Base-by-base conservation (phyloP, 169 alveolate species). In the Plasmodium gaboni region DNA sequence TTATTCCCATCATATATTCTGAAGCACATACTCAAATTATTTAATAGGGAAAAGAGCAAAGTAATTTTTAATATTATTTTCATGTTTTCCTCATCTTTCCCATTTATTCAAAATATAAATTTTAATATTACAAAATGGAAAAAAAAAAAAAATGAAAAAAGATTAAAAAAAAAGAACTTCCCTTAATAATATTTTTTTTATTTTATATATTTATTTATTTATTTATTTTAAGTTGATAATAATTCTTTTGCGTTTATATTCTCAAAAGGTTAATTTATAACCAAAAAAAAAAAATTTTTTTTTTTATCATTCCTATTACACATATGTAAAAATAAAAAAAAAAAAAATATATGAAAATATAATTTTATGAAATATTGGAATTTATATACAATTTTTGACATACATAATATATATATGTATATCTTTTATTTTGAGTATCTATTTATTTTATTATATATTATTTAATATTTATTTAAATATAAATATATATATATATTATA, bases 11-110 rank as follows among this genome's bases (percentile, higher is more conserved):
- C 53, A 72, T 80, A 63, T 80, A 80, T 51, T 44, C 42, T 80
- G 26, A 67, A 80, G 72, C 80, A 80, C 65, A 63, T 67, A 67
- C 90, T 67, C 60, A 80, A 46, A 80, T 67, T 32, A 38, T 46
- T 80, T 28, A 80, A 48, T 53, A 61, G 50, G 44, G 44, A 48
- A 61, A n/a, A 59, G 53, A 80, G 55, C 50, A 80, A 51, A 71
- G 53, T 22, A 53, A 19, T 50, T 32, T 38, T 60, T 53, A 80
- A 67, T 53, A 68, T 55, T 51, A 24, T 67, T 80, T 67, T 80
- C 90, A 80, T 80, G 90, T 80, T 80, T 80, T 80, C 51, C 50
- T 80, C 90, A 80, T 80, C 64, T 80, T 80, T 80, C 65, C 83
- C 64, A 15, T 55, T 55, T 55, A 55, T 55, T 51, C n/a, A 32